A percentile compares a stretch with the other conserved stretches of the same genome.
phyloP scores from a whole-genome alignment of 2,329 filamentous ascomycete species.

The Hypoxylon sp. region DNA sequence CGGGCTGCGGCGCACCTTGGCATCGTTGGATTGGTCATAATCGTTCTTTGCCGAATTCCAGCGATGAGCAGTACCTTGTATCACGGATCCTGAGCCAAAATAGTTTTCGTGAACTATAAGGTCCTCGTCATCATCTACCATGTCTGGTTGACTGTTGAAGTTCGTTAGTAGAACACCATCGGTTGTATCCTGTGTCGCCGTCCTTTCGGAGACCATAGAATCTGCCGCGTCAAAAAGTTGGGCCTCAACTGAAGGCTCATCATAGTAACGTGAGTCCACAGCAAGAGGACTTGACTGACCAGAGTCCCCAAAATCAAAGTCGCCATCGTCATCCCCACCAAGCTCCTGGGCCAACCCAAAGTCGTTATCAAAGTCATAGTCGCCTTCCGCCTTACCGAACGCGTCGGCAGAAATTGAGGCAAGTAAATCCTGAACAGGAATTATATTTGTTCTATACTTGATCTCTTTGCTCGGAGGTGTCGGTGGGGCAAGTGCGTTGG shows the following conservation, averaged over 20 bases:
- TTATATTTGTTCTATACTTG: constrained; percentile 86
- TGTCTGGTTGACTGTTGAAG: constrained; percentile 48
- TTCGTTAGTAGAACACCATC: constrained; percentile 58
- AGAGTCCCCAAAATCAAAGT: constrained; percentile 49
- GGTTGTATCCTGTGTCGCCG: constrained; percentile 53
- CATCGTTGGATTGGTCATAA: constrained; percentile 72
- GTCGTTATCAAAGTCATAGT: constrained; percentile 70
- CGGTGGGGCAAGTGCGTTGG: constrained; percentile 84
- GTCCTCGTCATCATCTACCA: constrained; percentile 63
- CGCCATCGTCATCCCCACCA: constrained; percentile 52
- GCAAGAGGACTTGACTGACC: constrained; percentile 49
- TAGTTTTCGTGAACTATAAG: constrained; percentile 81
- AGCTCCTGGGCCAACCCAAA: constrained; percentile 64
- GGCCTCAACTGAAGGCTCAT: constrained; percentile 54
- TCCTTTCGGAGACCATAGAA: constrained; percentile 52
- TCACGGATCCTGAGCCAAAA: constrained; percentile 70
- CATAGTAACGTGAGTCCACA: constrained; percentile 58
- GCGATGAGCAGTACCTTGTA: constrained; percentile 74
- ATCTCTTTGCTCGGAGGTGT: constrained; percentile 81
- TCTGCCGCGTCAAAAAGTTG: constrained; percentile 57
- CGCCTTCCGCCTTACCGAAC: constrained; percentile 69
- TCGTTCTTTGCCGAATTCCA: constrained; percentile 83
- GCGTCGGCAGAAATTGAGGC: constrained; percentile 90
- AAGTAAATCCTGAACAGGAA: constrained; percentile 87
- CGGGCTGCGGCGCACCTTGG: constrained; percentile 71